phyloP scores from a whole-genome alignment of 805 yeast species.

The Kuraishia piskuri region DNA sequence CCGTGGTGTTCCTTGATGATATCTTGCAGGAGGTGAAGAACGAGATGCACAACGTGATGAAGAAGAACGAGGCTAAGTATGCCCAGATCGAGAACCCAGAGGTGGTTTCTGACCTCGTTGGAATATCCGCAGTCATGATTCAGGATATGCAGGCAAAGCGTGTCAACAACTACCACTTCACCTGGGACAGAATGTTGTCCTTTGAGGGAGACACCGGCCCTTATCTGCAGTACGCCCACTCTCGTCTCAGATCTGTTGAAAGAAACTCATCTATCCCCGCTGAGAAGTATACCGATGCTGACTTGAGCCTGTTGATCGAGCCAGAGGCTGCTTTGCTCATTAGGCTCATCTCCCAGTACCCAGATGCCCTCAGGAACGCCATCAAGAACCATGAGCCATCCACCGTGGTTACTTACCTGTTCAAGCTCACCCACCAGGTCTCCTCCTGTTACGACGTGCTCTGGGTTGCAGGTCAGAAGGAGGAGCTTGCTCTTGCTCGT shows the following conservation, averaged over 20 bases:
- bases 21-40: conserved; percentile 90
- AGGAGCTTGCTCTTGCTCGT: conserved; percentile 81
- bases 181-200: conserved; percentile 97
- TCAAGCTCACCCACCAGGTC: conserved; percentile 86
- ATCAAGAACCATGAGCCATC: conserved; percentile 84
- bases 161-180: conserved; percentile 90
- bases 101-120: conserved; percentile 88
- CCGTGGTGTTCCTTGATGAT: conserved; percentile 94
- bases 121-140: conserved; percentile 96
- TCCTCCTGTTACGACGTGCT: conserved; percentile 92
- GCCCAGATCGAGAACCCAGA: conserved; percentile 93
- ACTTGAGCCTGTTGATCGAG: conserved; percentile 18
- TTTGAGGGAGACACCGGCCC: conserved; percentile 99
- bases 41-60: conserved; percentile 95
- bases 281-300: conserved; percentile 16
- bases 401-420: conserved; percentile 87
- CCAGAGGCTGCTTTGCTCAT: conserved; percentile 39
- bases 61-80: conserved; percentile 81
- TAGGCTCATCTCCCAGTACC: conserved; percentile 80
- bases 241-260: conserved; percentile 90
- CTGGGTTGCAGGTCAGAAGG: conserved; percentile 95
- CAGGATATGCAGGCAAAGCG: conserved; percentile 99
- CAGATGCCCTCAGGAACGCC: conserved; percentile 81
- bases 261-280: conserved; percentile 50
- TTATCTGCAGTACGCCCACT: conserved; percentile 95